Evolutionary conservation across 306 rosid species (phyloP), one percentile per base, ranked within the genome.

Genomic region (Cajanus cajan): DNA sequence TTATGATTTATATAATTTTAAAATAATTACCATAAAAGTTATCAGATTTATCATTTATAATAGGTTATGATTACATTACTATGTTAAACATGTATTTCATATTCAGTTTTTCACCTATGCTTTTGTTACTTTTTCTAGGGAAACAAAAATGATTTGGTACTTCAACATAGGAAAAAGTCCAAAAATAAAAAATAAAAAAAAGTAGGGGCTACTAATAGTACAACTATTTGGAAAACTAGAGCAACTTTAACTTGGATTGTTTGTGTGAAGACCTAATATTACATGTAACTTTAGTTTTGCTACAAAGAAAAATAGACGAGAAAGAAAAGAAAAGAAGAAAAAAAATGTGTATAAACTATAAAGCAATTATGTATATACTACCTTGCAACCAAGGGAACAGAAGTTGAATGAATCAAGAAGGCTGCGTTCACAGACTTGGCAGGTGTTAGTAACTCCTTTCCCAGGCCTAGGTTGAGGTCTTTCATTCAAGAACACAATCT

Each of bases 371-470:
- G 14, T 43, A 55, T 9, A 52, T 21, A 25, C n/a, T 63, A 86
- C 94, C 94, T 90, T 90, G 83, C 94, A 90, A 44, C 90, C 94
- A 71, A 90, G 89, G 37, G 94, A 90, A 77, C 94, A 90, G 85
- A 88, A 90, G 50, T 22, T 73, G 90, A 86, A 90, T 57, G 91
- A 86, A 86, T 88, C 88, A 75, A 88, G 94, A 59, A 90, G 91
- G 71, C 79, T 80, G 13, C 94, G 84, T 2, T 84, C 82, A 72
- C 94, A 90, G 82, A 86, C 91, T 0, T 84, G 81, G 74, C 94
- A 90, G 52, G 87, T 82, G 74, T 87, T 90, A 77, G 90, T 86
- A 72, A 88, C 90, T 7, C 90, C 91, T 69, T 88, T 90, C 12
- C 89, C 86, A 47, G 90, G 90, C 76, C 90, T 86, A 19, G 94